Conservation (phyloP, 176 grass and related monocot genomes). For the Aegilops tauschii region DNA sequence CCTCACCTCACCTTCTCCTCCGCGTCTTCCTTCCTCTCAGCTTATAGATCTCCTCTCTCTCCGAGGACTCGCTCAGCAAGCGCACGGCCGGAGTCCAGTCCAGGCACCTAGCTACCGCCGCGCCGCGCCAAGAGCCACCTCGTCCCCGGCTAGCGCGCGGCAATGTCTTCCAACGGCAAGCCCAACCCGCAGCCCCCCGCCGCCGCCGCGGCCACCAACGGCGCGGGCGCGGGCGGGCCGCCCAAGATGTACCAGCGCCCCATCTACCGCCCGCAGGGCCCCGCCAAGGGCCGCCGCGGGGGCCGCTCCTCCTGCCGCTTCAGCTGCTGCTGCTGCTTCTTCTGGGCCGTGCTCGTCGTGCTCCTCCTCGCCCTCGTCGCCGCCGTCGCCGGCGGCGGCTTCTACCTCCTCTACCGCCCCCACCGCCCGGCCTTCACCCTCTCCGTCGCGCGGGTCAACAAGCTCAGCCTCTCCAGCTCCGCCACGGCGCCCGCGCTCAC, state of each 20-base stretch:
- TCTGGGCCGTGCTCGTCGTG: constrained; percentile 62
- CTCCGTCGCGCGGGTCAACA: constrained; percentile 47
- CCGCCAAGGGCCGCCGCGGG: constrained; percentile 55
- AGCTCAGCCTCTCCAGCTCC: constrained; percentile 60
- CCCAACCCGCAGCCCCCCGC: constrained; percentile 60
- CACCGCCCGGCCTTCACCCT: constrained; percentile 85
- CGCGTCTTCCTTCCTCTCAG: not conserved
- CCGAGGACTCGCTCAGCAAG: not conserved
- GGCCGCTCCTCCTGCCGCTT: constrained; percentile 55
- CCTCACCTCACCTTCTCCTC: constrained; percentile 34
- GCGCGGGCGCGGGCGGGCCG: constrained; percentile 22
- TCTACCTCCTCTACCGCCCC: constrained; percentile 90
- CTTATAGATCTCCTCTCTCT: constrained; percentile 54
- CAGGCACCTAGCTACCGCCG: not conserved
- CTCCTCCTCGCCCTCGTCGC: constrained; percentile 67
- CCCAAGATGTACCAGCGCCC: constrained; percentile 85
- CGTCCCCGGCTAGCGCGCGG: not conserved
- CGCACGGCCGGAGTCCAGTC: constrained; percentile 31
- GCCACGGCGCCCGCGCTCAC: constrained; percentile 56
- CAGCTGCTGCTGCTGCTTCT: constrained; percentile 71
- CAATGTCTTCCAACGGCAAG: constrained; percentile 72
- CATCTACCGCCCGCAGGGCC: constrained; percentile 61
- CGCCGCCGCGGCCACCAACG: constrained; percentile 16
- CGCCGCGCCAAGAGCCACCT: not conserved
- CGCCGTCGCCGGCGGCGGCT: constrained; percentile 62